phyloP scores from a whole-genome alignment of 345 rosid species.

The Eucalyptus regnans region DNA sequence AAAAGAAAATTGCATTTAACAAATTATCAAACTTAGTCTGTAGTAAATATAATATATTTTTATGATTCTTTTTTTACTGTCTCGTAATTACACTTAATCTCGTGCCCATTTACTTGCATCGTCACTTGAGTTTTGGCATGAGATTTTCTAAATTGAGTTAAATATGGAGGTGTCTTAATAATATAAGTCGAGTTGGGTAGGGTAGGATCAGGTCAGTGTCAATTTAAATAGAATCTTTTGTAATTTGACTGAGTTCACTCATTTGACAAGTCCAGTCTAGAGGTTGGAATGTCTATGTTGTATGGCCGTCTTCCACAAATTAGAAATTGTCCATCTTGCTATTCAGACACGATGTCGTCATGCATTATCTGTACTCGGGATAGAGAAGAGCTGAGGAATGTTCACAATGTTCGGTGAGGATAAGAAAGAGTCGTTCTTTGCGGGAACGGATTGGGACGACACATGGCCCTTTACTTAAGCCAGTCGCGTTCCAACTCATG shows the following conservation, averaged over 20 bases:
- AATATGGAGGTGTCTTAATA: too few species aligned
- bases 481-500: not conserved
- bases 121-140: too few species aligned
- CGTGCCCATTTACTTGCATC: rapidly evolving
- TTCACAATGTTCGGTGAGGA: not conserved
- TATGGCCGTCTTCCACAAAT: not conserved
- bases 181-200: rapidly evolving
- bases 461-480: not conserved
- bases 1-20: not conserved
- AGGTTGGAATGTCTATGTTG: not conserved
- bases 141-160: too few species aligned
- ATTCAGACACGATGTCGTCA: not conserved
- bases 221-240: too few species aligned
- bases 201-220: rapidly evolving
- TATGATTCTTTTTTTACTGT: rapidly evolving
- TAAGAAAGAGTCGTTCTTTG: not conserved
- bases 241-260: not conserved
- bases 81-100: too few species aligned
- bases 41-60: too few species aligned
- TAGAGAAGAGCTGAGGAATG: not conserved
- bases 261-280: too few species aligned
- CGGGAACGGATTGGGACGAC: not conserved
- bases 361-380: not conserved
- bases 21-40: too few species aligned
- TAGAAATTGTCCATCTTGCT: not conserved